Evolutionary conservation across 805 yeast genomes (phyloP).

Genomic region (Yarrowia sp.): DNA sequence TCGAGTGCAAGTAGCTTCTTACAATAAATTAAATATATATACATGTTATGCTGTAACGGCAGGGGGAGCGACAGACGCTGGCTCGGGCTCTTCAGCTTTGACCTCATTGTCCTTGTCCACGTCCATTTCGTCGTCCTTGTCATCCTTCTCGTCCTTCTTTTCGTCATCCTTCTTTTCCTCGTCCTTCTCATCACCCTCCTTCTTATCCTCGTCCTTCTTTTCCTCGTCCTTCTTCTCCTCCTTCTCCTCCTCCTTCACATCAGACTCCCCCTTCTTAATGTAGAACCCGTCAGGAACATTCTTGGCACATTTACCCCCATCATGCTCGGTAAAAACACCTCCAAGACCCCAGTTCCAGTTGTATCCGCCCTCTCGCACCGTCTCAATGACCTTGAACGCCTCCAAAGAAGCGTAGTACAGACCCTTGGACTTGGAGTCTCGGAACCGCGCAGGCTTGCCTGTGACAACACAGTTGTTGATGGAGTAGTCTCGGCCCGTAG

Average conservation of each 20-base stretch:
- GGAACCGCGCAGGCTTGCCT: constrained; percentile 75
- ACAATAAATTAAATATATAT: constrained; percentile 4
- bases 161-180: not conserved
- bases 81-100: not conserved
- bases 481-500: constrained; percentile 25
- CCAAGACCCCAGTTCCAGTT: constrained; percentile 53
- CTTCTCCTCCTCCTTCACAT: not conserved
- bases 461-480: constrained; percentile 63
- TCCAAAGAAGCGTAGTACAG: constrained; percentile 81
- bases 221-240: not conserved
- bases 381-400: constrained; percentile 63
- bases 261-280: constrained; percentile 33
- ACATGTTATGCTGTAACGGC: not conserved
- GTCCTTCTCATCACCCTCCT: not conserved
- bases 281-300: constrained; percentile 86
- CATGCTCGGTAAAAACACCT: constrained; percentile 43
- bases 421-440: constrained; percentile 79
- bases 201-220: not conserved
- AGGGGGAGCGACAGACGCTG: not conserved
- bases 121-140: not conserved
- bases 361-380: constrained; percentile 48
- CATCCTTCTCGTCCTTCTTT: not conserved
- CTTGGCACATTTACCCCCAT: constrained; percentile 51
- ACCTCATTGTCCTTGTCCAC: too few species aligned
- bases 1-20: too few species aligned